A percentile compares a stretch with the other conserved stretches of the same genome.
phyloP scores from a whole-genome alignment of 768 basidiomycete species.

The Lepiota subincarnata region DNA sequence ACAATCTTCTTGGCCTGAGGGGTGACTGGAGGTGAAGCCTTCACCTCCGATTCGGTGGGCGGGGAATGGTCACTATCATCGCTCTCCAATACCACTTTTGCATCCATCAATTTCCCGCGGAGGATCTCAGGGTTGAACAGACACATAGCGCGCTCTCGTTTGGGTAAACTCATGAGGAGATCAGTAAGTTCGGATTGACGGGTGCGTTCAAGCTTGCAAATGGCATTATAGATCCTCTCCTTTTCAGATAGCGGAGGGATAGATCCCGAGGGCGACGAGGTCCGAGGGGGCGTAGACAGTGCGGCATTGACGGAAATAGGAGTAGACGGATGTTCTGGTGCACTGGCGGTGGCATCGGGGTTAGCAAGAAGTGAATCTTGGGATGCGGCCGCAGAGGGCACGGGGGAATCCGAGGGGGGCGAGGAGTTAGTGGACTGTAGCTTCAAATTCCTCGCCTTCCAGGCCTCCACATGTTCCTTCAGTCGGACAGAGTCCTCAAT shows the following conservation, averaged over 20 bases:
- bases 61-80: conserved; percentile 49
- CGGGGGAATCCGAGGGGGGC: conserved; percentile 30
- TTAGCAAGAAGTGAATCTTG: conserved; percentile 73
- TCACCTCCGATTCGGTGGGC: conserved; percentile 3
- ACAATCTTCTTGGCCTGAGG: conserved; percentile 60
- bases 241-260: conserved; percentile 59
- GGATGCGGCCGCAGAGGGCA: conserved; percentile 39
- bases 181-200: conserved; percentile 67
- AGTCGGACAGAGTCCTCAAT: conserved; percentile 70
- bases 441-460: conserved; percentile 24
- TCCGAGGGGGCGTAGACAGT: conserved; percentile 77
- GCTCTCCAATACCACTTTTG: conserved; percentile 75
- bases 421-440: conserved; percentile 13
- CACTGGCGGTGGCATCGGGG: conserved; percentile 74
- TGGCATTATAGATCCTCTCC: conserved; percentile 68
- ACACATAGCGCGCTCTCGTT: conserved; percentile 87
- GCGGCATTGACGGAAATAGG: conserved; percentile 76
- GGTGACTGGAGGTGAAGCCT: conserved; percentile 41
- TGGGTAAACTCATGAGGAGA: conserved; percentile 80
- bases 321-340: conserved; percentile 87
- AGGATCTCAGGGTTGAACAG: conserved; percentile 84
- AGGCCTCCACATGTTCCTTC: conserved; percentile 53
- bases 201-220: conserved; percentile 57
- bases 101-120: conserved; percentile 73
- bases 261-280: conserved; percentile 74